These are phyloP conservation scores for Pseudogymnoascus sp. DNA, from an alignment of 2,329 filamentous ascomycete species.

Conservation along the genomic window DNA sequence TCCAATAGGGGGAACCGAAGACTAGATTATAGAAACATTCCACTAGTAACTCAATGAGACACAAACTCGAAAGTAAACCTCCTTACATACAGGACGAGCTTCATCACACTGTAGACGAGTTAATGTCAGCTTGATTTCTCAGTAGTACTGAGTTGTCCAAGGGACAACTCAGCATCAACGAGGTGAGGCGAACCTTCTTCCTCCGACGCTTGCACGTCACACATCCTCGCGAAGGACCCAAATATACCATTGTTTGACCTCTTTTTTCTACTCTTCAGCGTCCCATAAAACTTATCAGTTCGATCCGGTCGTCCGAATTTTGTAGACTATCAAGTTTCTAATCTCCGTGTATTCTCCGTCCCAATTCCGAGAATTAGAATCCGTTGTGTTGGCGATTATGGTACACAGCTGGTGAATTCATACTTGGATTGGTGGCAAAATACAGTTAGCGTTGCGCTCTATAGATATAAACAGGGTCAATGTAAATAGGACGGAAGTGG, in stretches of 20 bases:
- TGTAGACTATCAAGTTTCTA: neutral
- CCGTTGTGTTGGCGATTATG: neutral
- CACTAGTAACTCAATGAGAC: neutral
- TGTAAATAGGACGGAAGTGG: neutral
- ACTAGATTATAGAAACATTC: neutral
- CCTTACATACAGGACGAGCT: slow-evolving; percentile 18
- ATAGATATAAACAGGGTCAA: neutral
- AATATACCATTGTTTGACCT: slow-evolving; percentile 11
- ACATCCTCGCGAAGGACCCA: slow-evolving; percentile 19
- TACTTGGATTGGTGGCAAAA: neutral
- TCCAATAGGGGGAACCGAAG: neutral
- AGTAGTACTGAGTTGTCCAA: neutral
- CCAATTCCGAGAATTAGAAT: neutral
- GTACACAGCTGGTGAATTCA: neutral
- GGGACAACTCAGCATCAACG: neutral
- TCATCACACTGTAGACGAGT: slow-evolving; percentile 17
- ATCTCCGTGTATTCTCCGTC: neutral
- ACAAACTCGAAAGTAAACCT: neutral
- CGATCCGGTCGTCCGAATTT: neutral
- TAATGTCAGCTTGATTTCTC: neutral
- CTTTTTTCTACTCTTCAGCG: neutral
- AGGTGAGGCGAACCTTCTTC: slow-evolving; percentile 16
- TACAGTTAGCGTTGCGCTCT: neutral
- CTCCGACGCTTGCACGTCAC: slow-evolving; percentile 17
- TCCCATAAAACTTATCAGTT: neutral